Base-by-base conservation (phyloP, 2,329 filamentous ascomycete genomes). In the Coniochaeta ligniaria region DNA sequence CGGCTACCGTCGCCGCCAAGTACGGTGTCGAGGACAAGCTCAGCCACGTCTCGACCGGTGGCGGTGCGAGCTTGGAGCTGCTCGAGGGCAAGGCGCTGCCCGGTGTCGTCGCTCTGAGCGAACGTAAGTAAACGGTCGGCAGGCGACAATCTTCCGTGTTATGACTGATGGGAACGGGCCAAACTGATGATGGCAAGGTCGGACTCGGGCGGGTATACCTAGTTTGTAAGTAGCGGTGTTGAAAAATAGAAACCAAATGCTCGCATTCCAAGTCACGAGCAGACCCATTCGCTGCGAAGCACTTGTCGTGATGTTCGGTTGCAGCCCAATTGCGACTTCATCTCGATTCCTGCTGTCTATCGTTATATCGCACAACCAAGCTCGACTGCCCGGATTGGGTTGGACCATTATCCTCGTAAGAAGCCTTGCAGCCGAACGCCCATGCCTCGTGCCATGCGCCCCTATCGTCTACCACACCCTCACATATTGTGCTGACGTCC, bases 51-150 rank as follows among this genome's bases (percentile, higher is more conserved):
- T 96, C 92, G 58, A 99, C 95, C 35, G 95, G 95, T 69, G 95
- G 95, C 72, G 95, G 95, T 79, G 95, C 95, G 67, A 94, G 89
- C 70, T 83, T 99, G 72, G 95, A 99, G 84, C 82, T 99, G 71
- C 87, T 99, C 65, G 95, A 99, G 85, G 95, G 95, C 78, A 99
- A 99, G 86, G 94, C 92, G 66, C 83, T 99, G 72, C 95, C 95
- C 61, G 95, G 95, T 82, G 93, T 99, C 65, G 82, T 84, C 72
- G 94, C 94, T 70, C 87, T 99, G 75, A 97, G 93, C 78, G 87
- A 69, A 65, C 68, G 83, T 78, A 87, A 87, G 80, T 88, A 80
- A 81, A 59, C 7, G 17, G 22, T 22, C n/a, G 54, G 26, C 28
- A 17, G 54, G 11, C 16, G 22, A n/a, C 26, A 6, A 22, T 20